These are phyloP conservation scores for Candida neerlandica DNA, from an alignment of 1,139 yeast species.

Conservation along the genomic window DNA sequence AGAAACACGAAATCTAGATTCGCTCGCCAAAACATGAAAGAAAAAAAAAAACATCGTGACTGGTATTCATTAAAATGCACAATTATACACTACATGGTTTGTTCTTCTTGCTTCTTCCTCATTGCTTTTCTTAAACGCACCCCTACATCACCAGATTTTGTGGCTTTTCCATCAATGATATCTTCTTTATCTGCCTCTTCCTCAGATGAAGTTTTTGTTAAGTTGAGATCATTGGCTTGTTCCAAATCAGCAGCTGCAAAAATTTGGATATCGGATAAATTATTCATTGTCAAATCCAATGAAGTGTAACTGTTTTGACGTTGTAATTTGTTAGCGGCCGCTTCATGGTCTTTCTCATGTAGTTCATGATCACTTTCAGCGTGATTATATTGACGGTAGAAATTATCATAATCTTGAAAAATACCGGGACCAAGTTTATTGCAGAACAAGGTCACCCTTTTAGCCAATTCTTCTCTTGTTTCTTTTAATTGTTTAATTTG, in stretches of 20 bases:
- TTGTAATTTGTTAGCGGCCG: conserved; percentile 4
- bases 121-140: conserved; percentile 13
- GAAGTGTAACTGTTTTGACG: conserved; percentile 15
- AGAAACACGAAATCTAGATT: background rate
- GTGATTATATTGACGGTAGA: conserved; percentile 33
- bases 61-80: background rate
- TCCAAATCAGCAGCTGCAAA: conserved; percentile 29
- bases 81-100: background rate
- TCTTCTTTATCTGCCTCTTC: conserved; percentile 5
- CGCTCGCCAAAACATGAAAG: background rate
- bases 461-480: conserved; percentile 55
- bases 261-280: conserved; percentile 37
- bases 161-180: background rate
- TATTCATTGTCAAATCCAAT: conserved; percentile 18
- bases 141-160: background rate
- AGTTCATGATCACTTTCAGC: conserved; percentile 11
- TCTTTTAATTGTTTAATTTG: conserved; percentile 56
- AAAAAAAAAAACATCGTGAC: background rate
- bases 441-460: conserved; percentile 65
- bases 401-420: conserved; percentile 62
- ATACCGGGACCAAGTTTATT: conserved; percentile 75
- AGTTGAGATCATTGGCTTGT: conserved; percentile 11
- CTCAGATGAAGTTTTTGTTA: conserved; percentile 12
- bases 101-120: conserved; percentile 10
- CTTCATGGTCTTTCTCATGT: background rate